Conservation (phyloP, 2,329 filamentous ascomycete species). For the Aspergillus persii region DNA sequence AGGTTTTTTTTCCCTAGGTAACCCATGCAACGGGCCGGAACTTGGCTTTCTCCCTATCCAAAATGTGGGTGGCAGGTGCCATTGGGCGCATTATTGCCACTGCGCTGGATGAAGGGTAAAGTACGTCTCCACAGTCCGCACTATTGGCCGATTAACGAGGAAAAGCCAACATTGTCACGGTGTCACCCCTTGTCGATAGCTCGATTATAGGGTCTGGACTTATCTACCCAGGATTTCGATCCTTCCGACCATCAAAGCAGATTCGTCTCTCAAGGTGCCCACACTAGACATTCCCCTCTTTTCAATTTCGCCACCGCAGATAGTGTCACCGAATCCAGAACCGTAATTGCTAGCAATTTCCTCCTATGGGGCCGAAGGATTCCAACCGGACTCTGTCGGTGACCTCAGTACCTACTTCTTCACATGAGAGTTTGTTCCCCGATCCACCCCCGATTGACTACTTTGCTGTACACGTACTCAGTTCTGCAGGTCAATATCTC, state of each 20-base stretch:
- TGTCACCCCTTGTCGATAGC: background rate
- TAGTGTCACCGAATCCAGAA: too few relatives aligned
- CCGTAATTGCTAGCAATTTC: too few relatives aligned
- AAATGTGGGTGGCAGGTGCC: background rate
- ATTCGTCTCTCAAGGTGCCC: background rate
- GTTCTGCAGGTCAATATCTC: too few relatives aligned
- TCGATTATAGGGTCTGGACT: background rate
- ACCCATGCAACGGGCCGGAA: background rate
- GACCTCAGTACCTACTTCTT: too few relatives aligned
- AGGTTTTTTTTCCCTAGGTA: background rate
- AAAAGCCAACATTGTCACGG: too few relatives aligned
- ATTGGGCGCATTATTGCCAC: background rate
- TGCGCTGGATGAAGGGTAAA: background rate
- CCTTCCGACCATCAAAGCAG: background rate
- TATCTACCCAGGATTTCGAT: background rate
- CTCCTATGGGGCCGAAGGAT: too few relatives aligned
- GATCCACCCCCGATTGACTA: too few relatives aligned
- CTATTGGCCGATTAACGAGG: too few relatives aligned
- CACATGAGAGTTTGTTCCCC: too few relatives aligned
- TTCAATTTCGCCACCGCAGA: background rate
- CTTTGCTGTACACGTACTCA: too few relatives aligned
- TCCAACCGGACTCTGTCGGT: too few relatives aligned
- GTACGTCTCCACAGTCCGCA: background rate
- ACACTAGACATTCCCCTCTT: background rate
- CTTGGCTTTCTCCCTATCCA: background rate